Base-by-base conservation (phyloP, 352 stramenopile genomes). In the Phytophthora fragariaefolia region DNA sequence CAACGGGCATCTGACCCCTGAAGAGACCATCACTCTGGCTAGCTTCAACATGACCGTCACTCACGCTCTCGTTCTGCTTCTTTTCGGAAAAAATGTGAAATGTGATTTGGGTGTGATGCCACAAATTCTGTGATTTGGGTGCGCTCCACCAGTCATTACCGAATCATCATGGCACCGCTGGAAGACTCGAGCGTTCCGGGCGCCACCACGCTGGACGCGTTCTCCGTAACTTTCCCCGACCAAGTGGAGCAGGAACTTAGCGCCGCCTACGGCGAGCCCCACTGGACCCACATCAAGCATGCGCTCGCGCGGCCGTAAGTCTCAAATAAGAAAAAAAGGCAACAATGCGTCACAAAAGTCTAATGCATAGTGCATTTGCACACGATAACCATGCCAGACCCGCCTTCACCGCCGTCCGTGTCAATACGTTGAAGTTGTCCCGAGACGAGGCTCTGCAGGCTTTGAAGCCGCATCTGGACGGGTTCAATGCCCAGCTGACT, bases 181-280 rank as follows among this genome's bases (percentile, higher is more conserved):
- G 79, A 97, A 53, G 92, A 98, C 57, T 71, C 77, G 23, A 93
- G 85, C 6, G 53, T 73, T 6, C 6, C 98, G 98, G 96, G 97
- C 99, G 30, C 82, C 32, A 66, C 47, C 17, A 66, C 65, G 20
- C 46, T 93, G 27, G 66, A 88, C 47, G 82, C 80, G 34, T 96
- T 95, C 63, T 69, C 58, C 28, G 85, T 95, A 58, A 57, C 77
- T 49, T 96, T 96, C 66, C 80, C 83, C 12, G 60, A 69, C 2
- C 64, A 86, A 45, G 87, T 96, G 26, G 85, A 93, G 51, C 58
- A 67, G 2, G 84, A 87, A 15, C 87, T 96, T 45, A 30, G 64
- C 6, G 58, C 50, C 15, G 82, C 83, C 2, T 93, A 95, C 58
- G 85, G 85, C 22, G 70, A 77, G 2, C 60, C 74, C 8, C 78